Conservation (phyloP, 1,284 basidiomycete genomes). For the Dichomitus squalens region DNA sequence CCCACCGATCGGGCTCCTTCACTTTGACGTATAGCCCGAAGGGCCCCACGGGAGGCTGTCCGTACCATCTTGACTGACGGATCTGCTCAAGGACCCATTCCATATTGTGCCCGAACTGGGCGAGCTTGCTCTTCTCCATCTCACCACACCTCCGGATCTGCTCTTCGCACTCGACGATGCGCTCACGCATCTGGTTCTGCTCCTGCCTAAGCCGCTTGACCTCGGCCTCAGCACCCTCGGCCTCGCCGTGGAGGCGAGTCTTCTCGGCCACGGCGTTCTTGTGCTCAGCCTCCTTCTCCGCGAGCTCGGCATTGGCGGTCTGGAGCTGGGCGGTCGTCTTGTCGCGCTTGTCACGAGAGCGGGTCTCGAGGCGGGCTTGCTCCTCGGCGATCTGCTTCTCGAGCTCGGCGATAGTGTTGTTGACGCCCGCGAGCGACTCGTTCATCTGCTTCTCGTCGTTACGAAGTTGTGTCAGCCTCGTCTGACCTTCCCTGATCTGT, state of each 20-base stretch:
- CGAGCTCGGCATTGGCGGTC: conserved; percentile 36
- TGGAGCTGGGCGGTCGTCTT: conserved; percentile 54
- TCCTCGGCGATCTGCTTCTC: conserved; percentile 60
- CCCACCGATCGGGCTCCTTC: conserved; percentile 69
- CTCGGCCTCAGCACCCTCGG: conserved; percentile 35
- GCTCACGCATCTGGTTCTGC: conserved; percentile 34
- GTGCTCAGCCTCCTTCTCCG: conserved; percentile 31
- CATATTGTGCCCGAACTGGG: conserved; percentile 67
- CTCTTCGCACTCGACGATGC: conserved; percentile 45
- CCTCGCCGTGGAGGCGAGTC: conserved; percentile 34
- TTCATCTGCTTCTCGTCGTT: conserved; percentile 43
- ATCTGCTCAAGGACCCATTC: conserved; percentile 64
- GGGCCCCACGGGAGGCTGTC: conserved; percentile 81
- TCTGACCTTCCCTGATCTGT: conserved; percentile 49
- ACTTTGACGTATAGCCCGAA: conserved; percentile 84
- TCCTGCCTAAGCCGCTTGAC: conserved; percentile 39
- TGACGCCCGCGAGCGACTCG: conserved; percentile 40
- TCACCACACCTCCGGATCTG: conserved; percentile 51
- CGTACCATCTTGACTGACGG: conserved; percentile 59
- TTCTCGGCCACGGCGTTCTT: conserved; percentile 39
- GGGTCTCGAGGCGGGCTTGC: conserved; percentile 52
- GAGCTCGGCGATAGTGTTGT: conserved; percentile 49
- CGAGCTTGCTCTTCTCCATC: conserved; percentile 56
- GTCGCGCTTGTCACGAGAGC: conserved; percentile 64
- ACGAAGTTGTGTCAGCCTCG: conserved; percentile 44